These are phyloP conservation scores for Pseudocercospora fuligena DNA, from an alignment of 2,329 filamentous ascomycete species.

Conservation along the genomic window DNA sequence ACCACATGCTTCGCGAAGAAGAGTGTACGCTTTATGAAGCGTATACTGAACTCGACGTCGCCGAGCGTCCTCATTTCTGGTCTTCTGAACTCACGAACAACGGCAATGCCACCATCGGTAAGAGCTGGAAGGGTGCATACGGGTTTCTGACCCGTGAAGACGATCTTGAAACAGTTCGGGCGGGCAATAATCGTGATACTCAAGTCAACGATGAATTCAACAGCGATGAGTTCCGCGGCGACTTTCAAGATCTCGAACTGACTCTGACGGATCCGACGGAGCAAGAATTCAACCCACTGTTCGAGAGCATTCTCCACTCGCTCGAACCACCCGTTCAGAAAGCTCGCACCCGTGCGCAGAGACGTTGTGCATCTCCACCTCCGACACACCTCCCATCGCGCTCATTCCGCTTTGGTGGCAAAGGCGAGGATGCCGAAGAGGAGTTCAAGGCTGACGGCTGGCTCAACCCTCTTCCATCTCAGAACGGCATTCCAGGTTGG, in stretches of 20 bases:
- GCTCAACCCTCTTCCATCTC: conserved; percentile 55
- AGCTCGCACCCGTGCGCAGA: conserved; percentile 42
- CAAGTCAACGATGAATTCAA: conserved; percentile 37
- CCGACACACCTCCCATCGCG: conserved; percentile 11
- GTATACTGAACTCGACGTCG: conserved; percentile 42
- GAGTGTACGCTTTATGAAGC: conserved; percentile 45
- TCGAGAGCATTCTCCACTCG: conserved; percentile 48
- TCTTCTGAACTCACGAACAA: conserved; percentile 22
- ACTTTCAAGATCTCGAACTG: conserved; percentile 40
- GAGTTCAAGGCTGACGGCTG: conserved; percentile 49
- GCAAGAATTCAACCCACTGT: conserved; percentile 44
- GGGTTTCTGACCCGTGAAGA: conserved; percentile 43
- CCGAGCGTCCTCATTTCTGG: conserved; percentile 48
- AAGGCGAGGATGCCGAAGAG: conserved; percentile 44
- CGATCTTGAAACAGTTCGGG: conserved; percentile 38
- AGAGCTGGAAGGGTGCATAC: conserved; percentile 58
- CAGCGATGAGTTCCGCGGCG: conserved; percentile 36
- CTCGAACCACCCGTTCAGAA: conserved; percentile 30
- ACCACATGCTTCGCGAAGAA: conserved; percentile 50
- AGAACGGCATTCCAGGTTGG: conserved; percentile 58
- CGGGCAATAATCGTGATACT: conserved; percentile 14
- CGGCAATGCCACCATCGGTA: conserved; percentile 43
- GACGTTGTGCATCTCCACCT: conserved; percentile 17
- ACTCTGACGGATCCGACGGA: conserved; percentile 28
- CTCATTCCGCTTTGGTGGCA: conserved; percentile 45